Conservation (phyloP, 1,139 yeast genomes). For the Taiozyma sp. region DNA sequence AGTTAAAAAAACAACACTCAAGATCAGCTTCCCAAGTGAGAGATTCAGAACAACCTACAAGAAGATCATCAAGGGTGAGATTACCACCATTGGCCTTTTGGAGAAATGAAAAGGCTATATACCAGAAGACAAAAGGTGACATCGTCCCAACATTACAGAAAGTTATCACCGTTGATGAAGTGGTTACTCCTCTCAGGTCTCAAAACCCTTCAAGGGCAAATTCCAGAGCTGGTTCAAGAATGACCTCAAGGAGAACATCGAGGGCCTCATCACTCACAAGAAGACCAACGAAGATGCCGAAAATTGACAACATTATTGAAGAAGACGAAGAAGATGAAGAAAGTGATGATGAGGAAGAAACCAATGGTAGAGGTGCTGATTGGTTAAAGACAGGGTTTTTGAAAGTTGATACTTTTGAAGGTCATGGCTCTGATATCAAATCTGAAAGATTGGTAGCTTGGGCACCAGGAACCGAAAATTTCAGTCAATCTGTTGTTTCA, state of each 20-base stretch:
- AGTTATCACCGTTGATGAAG: slow-evolving; percentile 46
- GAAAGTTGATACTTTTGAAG: slow-evolving; percentile 49
- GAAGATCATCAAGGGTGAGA: slow-evolving; percentile 60
- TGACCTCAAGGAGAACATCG: slow-evolving; percentile 5
- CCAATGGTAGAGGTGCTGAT: slow-evolving; percentile 39
- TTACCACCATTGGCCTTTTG: slow-evolving; percentile 79
- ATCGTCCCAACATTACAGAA: slow-evolving; percentile 59
- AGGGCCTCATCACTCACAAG: slow-evolving; percentile 6
- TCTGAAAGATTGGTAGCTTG: slow-evolving; percentile 56
- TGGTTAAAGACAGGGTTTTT: slow-evolving; percentile 51
- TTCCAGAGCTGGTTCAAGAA: slow-evolving; percentile 13
- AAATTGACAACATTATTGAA: neutral
- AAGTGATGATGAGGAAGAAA: slow-evolving; percentile 19
- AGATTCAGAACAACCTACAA: slow-evolving; percentile 14
- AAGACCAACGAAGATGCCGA: neutral
- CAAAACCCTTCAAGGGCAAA: slow-evolving; percentile 13
- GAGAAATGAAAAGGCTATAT: slow-evolving; percentile 77
- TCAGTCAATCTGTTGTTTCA: slow-evolving; percentile 36
- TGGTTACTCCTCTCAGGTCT: slow-evolving; percentile 9
- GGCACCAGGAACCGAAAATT: slow-evolving; percentile 60
- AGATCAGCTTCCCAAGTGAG: slow-evolving; percentile 15
- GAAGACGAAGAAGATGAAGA: slow-evolving; percentile 5
- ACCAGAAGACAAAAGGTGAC: slow-evolving; percentile 44
- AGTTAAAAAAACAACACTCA: slow-evolving; percentile 16
- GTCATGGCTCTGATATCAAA: slow-evolving; percentile 43